Evolutionary conservation across 768 basidiomycete genomes (phyloP), one percentile per base, ranked within the genome.

Genomic region (Piloderma croceum): DNA sequence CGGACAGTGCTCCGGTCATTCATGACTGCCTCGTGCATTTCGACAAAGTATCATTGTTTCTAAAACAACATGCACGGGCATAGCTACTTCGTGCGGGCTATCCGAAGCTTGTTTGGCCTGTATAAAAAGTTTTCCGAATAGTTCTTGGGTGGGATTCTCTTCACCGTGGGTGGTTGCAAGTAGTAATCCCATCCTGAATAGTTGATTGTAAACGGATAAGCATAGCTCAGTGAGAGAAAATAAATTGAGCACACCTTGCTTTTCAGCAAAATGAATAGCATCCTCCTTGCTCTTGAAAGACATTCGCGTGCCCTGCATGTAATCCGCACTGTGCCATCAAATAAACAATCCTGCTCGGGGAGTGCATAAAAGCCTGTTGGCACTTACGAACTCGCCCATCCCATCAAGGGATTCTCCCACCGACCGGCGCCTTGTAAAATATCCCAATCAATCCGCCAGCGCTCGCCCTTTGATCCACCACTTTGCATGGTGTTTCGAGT

Each of bases 331-430:
- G 45, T 13, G 21, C 24, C 24, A 23, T 5, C 19, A 32, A 31
- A 20, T 29, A 29, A 9, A 19, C 19, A 9, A 29, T 38, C n/a
- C n/a, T n/a, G n/a, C n/a, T n/a, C n/a, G n/a, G n/a, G n/a, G n/a
- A n/a, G n/a, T n/a, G n/a, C n/a, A n/a, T n/a, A n/a, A n/a, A n/a
- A 10, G 13, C 42, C n/a, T 10, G 27, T 29, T 29, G 27, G 27
- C 7, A 74, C 87, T 64, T 59, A 93, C 87, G 90, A 91, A 68
- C 83, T 88, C 0, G 92, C 93, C 72, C 77, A 99, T 32, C 94
- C 94, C 90, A 98, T 99, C 50, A 99, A 61, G 4, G 90, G 90
- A 57, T 98, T 99, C 73, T 97, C 92, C 94, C 94, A 99, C 38
- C 94, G 76, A 10, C 89, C 91, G 21, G 76, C 81, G 24, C 93